Conservation (phyloP, 139 green algal species). For the Coccomyxa sp. region DNA sequence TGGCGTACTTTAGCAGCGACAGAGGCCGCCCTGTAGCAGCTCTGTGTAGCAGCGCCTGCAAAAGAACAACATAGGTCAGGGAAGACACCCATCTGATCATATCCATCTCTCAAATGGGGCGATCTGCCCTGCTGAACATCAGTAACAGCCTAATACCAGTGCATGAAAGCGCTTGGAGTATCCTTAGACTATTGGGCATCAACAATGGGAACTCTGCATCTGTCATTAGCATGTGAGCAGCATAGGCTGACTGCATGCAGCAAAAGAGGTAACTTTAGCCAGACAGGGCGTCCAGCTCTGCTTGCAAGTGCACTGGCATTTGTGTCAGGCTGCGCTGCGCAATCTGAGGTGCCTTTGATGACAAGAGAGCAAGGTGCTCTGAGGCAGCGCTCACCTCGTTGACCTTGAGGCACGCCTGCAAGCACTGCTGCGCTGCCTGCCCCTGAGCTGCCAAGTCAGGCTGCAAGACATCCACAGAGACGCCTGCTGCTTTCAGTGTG, state of each 20-base stretch:
- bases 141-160: no score
- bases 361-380: background rate
- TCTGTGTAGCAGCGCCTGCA: conserved; percentile 76
- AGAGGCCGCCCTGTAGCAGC: conserved; percentile 66
- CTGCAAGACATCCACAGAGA: conserved; percentile 68
- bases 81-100: no score
- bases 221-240: background rate
- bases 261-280: background rate
- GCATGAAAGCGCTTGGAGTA: no score
- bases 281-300: background rate
- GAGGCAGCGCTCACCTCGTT: conserved; percentile 62
- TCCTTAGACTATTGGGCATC: no score
- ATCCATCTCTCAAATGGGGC: no score
- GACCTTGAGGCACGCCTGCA: conserved; percentile 56
- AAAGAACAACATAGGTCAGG: background rate
- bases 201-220: background rate
- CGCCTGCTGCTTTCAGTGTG: conserved; percentile 56
- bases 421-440: conserved; percentile 19
- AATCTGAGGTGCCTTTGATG: background rate
- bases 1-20: conserved; percentile 95
- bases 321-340: background rate
- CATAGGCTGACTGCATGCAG: background rate
- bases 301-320: background rate
- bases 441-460: conserved; percentile 3
- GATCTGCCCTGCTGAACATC: no score